phyloP scores from a whole-genome alignment of 164 flowering plant species.

The Liquidambar formosana region DNA sequence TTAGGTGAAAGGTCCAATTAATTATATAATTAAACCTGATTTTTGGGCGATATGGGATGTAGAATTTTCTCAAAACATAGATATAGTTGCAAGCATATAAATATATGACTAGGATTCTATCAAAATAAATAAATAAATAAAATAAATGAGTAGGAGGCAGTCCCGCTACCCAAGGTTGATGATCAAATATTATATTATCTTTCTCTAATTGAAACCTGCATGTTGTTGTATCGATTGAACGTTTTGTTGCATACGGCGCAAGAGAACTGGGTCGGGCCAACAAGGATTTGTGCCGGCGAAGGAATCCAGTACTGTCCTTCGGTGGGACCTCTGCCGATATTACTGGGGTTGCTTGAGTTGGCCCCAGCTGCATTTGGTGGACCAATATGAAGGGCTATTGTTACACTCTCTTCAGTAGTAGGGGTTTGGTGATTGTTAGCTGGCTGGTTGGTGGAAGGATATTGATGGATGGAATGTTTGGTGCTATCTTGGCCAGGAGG shows the following conservation, averaged over 20 bases:
- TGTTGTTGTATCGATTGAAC: constrained; percentile 66
- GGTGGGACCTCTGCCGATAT: background rate
- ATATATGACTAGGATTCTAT: too few relatives aligned
- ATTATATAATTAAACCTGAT: too few relatives aligned
- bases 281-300: constrained; percentile 59
- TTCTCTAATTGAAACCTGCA: constrained; percentile 43
- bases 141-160: background rate
- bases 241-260: constrained; percentile 63
- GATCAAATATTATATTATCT: background rate
- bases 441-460: background rate
- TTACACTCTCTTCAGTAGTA: constrained; percentile 29
- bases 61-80: too few relatives aligned
- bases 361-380: constrained; percentile 24
- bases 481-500: constrained; percentile 47
- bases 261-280: constrained; percentile 62
- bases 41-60: too few relatives aligned
- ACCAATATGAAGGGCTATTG: constrained; percentile 63
- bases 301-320: constrained; percentile 63
- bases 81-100: too few relatives aligned
- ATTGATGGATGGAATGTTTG: background rate
- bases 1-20: too few relatives aligned
- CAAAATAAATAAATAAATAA: background rate
- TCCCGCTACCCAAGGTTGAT: background rate
- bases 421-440: constrained; percentile 11
- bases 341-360: constrained; percentile 13